Evolutionary conservation across 2,329 filamentous ascomycete genomes (phyloP), one percentile per base, ranked within the genome.

Genomic region (Aspergillus niger): DNA sequence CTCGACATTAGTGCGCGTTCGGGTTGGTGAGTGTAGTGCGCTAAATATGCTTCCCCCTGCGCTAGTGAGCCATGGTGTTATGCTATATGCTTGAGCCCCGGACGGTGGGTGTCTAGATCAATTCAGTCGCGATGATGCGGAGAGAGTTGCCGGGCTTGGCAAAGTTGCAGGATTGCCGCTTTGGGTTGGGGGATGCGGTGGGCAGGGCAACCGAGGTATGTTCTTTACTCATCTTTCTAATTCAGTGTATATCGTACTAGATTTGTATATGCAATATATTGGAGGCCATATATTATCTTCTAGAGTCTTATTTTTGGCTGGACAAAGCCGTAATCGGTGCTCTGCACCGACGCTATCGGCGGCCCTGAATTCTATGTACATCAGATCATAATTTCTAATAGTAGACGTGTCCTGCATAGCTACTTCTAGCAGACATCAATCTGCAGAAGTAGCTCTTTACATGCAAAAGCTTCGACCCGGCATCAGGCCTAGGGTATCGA

Each of bases 181-280:
- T 70, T 69, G 55, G 69, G 72, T 67, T 49, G 39, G 58, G 15
- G 15, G 39, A 50, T 50, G 44, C 61, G 64, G 71, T 70, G 67
- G 68, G 62, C 73, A 62, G 65, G 71, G 74, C 75, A 76, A 77
- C 74, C 65, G 58, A 54, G 57, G n/a, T 13, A 44, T 20, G 17
- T 44, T 7, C 41, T 22, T 44, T 17, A 1, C 15, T 20, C 36
- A 11, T 5, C 39, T 4, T 36, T 36, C 10, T 2, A 15, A 15
- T 6, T 2, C 4, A 36, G 11, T 4, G 0, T 11, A 15, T 36
- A 5, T 36, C 5, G 15, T 36, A 36, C 5, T 36, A 13, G 32
- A 3, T 1, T 36, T 36, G 13, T 36, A 36, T 36, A 36, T 36
- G 5, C 1, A 13, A 36, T 32, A 11, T 11, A 36, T 13, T 36